Base-by-base conservation (phyloP, 2,329 filamentous ascomycete genomes). In the Fusarium concolor region DNA sequence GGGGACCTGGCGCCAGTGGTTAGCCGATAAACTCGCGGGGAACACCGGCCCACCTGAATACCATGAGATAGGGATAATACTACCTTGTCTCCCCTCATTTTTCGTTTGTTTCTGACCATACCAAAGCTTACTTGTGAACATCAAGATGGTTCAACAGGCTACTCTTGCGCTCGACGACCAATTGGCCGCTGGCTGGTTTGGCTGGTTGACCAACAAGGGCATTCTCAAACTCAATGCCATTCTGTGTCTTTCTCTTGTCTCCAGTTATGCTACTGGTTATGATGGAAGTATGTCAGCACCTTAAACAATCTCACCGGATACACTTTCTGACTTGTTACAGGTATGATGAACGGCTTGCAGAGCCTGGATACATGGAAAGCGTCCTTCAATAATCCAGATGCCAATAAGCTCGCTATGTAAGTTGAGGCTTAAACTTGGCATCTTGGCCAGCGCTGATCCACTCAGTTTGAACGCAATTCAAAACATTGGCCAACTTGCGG, bases 121-220 rank as follows among this genome's bases (percentile, higher is more conserved):
- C 26, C 26, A 26, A 26, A 9, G 5, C 26, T 26, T 6, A 26
- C 26, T 6, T 26, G 8, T 7, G 8, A 9, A 9, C 26, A 9
- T 45, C 58, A 41, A 20, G n/a, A 62, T 62, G 58, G 58, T 44
- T 45, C 56, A 61, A 61, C 58, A 62, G 33, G 45, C 58, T 38
- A 24, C 58, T 31, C 58, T 62, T 35, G 58, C 58, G 8, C 33
- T 62, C 15, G 56, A 62, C 15, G 56, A 62, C 28, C 58, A 62
- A n/a, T 37, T 62, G 26, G 56, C 56, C 29, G 18, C 56, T 29
- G 58, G 58, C 26, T 62, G 56, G 58, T 61, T 62, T 33, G 46
- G 58, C 22, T 62, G 58, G 58, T 2, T 62, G 3, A 45, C 26
- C 5, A 62, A 62, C 12, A 62, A 62, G 39, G 58, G 58, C 2